phyloP scores from a whole-genome alignment of 2,329 filamentous ascomycete species.

The Aspergillus sclerotialis region DNA sequence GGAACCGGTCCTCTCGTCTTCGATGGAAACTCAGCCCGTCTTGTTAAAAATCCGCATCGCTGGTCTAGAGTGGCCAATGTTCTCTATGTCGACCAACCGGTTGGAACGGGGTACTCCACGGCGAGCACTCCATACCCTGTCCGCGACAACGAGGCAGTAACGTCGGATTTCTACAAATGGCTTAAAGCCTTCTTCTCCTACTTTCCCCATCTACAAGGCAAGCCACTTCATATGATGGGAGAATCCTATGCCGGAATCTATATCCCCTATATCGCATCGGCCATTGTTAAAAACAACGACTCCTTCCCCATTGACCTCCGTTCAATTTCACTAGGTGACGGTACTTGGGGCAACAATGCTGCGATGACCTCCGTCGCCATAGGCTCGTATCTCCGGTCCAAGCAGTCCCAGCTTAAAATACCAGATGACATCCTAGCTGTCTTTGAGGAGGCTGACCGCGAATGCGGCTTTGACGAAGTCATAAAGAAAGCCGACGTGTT shows the following conservation, averaged over 20 bases:
- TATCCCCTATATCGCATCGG: conserved; percentile 29
- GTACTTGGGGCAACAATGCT: conserved; percentile 28
- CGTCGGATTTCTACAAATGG: conserved; percentile 25
- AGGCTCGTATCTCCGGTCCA: conserved; percentile 20
- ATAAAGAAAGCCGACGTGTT: conserved; percentile 20
- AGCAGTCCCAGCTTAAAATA: conserved; percentile 17
- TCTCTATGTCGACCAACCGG: conserved; percentile 32
- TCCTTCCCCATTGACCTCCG: conserved; percentile 22
- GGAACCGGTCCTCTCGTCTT: conserved; percentile 26
- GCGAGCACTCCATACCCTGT: conserved; percentile 23
- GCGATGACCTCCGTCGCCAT: conserved; percentile 26
- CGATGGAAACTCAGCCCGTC: conserved; percentile 18
- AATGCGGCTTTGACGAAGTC: conserved; percentile 25
- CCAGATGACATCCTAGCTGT: conserved; percentile 19
- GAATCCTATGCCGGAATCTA: conserved; percentile 33
- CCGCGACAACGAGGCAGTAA: conserved; percentile 19
- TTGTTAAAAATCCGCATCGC: conserved; percentile 11
- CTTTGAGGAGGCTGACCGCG: conserved; percentile 23
- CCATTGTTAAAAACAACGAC: conserved; percentile 21
- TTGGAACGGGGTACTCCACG: conserved; percentile 28
- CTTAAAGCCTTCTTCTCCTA: conserved; percentile 21
- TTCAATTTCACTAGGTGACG: conserved; percentile 31
- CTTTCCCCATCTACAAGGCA: conserved; percentile 25
- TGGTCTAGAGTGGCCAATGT: conserved; percentile 28
- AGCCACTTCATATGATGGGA: conserved; percentile 30